These are phyloP conservation scores for Pholiota adiposa DNA, from an alignment of 1,284 basidiomycete genomes.

Conservation along the genomic window DNA sequence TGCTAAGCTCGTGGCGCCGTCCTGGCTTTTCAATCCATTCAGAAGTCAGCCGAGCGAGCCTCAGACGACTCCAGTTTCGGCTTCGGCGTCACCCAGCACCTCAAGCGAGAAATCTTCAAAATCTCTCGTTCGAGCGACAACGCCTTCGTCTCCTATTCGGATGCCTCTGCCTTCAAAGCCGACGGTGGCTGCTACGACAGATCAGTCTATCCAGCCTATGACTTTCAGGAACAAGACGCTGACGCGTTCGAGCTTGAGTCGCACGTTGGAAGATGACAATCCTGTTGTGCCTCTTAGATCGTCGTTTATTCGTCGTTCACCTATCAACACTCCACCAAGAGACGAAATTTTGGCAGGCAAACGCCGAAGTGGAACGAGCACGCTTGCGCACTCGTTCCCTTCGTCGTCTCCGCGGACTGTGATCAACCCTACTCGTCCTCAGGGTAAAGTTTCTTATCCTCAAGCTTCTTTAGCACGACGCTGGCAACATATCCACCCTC, in stretches of 20 bases:
- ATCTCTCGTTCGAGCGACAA: conserved; percentile 2
- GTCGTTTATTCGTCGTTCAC: conserved; percentile 55
- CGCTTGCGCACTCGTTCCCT: conserved; percentile 46
- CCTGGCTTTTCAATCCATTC: conserved; percentile 80
- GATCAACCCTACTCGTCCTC: conserved; percentile 70
- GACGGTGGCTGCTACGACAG: conserved; percentile 30
- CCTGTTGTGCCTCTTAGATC: conserved; percentile 37
- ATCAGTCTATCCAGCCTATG: conserved; percentile 47
- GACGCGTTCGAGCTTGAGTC: conserved; percentile 46
- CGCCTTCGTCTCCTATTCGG: conserved; percentile 33
- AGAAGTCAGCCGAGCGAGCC: conserved; percentile 63
- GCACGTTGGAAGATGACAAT: conserved; percentile 61
- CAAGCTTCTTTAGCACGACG: conserved; percentile 77
- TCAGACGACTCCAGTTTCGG: conserved; percentile 58
- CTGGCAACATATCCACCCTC: conserved; percentile 90
- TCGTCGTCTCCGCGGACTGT: conserved; percentile 54
- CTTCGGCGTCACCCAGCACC: conserved; percentile 41
- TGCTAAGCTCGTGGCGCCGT: conserved; percentile 59
- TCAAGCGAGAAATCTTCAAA: conserved; percentile 14
- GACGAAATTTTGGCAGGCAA: conserved; percentile 59
- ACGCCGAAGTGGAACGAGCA: conserved; percentile 53
- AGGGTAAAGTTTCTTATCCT: conserved; percentile 55
- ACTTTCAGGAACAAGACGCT: conserved; percentile 53
- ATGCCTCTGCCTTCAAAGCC: conserved; percentile 33
- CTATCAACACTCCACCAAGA: conserved; percentile 67